These are phyloP conservation scores for Stephanodiscus triporus DNA, from an alignment of 108 stramenopile genomes.

Conservation along the genomic window DNA sequence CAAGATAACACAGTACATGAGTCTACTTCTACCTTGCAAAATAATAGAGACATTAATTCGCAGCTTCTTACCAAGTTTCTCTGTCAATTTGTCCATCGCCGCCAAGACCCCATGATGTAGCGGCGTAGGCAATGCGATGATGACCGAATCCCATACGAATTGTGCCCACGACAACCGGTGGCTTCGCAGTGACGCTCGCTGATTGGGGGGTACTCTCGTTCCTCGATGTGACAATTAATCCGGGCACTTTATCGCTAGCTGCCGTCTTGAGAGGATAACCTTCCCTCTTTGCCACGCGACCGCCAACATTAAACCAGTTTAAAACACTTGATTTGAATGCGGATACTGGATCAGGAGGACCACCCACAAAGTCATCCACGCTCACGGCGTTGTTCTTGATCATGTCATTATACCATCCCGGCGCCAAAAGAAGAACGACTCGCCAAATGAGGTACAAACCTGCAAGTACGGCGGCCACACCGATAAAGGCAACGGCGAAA, in stretches of 20 bases:
- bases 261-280: constrained; percentile 34
- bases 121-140: constrained; percentile 92
- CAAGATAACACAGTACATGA: background rate
- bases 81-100: constrained; percentile 17
- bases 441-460: constrained; percentile 40
- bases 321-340: constrained; percentile 45
- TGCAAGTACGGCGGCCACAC: constrained; percentile 18
- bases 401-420: constrained; percentile 34
- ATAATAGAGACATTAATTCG: background rate
- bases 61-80: constrained; percentile 34
- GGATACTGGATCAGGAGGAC: constrained; percentile 35
- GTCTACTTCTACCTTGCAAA: background rate
- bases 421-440: constrained; percentile 38
- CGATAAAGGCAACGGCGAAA: constrained; percentile 37
- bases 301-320: constrained; percentile 44
- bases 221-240: constrained; percentile 44
- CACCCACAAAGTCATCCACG: constrained; percentile 51
- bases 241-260: constrained; percentile 45
- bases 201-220: constrained; percentile 26
- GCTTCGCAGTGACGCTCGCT: constrained; percentile 32
- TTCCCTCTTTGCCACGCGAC: constrained; percentile 44
- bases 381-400: constrained; percentile 48
- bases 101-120: constrained; percentile 80
- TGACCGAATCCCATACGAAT: constrained; percentile 97
- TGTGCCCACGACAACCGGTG: constrained; percentile 84